Conservation (phyloP, 176 grass and related monocot species). For the Stipa capillata region DNA sequence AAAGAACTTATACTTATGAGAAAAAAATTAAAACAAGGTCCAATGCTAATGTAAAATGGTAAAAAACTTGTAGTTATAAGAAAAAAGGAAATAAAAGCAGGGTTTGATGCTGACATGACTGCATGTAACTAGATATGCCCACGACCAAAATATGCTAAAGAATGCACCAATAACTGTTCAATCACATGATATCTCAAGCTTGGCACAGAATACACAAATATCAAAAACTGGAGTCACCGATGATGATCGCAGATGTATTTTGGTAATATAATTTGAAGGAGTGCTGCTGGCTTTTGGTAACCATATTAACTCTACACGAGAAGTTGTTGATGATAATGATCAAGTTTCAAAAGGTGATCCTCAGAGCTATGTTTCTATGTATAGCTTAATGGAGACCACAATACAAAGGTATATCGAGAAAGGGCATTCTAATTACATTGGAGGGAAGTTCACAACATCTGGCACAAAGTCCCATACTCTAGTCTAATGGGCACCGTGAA, state of each 20-base stretch:
- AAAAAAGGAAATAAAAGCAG: no score
- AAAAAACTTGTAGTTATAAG: no score
- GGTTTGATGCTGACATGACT: neutral
- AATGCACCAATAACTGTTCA: no score
- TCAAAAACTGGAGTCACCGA: neutral
- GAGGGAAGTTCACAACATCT: no score
- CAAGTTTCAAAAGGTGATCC: neutral
- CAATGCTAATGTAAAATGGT: no score
- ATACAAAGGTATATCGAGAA: no score
- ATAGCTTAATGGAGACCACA: neutral
- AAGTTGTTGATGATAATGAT: neutral
- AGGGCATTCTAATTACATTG: neutral
- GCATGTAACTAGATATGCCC: neutral
- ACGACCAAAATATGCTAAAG: neutral
- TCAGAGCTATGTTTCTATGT: neutral
- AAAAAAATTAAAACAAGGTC: neutral
- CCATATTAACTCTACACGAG: neutral
- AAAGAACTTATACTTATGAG: neutral
- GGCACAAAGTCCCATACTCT: no score
- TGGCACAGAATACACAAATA: neutral
- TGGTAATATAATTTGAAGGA: neutral
- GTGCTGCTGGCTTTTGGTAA: neutral
- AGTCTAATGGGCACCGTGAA: neutral
- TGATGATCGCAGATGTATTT: no score
- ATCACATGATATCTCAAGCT: neutral